Conservation (phyloP, 2,329 filamentous ascomycete species). For the Periconia macrospinosa region DNA sequence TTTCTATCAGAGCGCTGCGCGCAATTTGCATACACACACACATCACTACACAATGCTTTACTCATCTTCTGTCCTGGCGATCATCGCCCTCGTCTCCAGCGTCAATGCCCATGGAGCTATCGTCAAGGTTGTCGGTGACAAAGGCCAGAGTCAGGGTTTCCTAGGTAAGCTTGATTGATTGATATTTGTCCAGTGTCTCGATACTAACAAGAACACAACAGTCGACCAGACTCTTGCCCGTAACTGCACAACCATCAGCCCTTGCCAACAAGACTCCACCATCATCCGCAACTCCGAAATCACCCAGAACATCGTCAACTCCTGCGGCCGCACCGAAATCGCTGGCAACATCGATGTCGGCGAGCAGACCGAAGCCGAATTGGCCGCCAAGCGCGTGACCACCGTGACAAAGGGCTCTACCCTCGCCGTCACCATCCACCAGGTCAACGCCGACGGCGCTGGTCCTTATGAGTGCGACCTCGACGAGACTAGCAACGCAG, state of each 20-base stretch:
- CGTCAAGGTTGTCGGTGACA: slow-evolving; percentile 30
- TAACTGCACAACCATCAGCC: slow-evolving; percentile 42
- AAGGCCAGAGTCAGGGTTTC: slow-evolving; percentile 36
- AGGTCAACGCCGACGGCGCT: slow-evolving; percentile 67
- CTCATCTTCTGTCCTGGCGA: slow-evolving; percentile 27
- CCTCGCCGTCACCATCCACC: slow-evolving; percentile 48
- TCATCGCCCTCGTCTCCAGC: slow-evolving; percentile 31
- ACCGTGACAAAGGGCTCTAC: slow-evolving; percentile 26
- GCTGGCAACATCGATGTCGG: slow-evolving; percentile 43
- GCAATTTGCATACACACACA: slow-evolving; percentile 14
- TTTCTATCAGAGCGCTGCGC: slow-evolving; percentile 32
- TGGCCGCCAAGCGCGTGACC: slow-evolving; percentile 34
- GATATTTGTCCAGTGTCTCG: background rate
- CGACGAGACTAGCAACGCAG: slow-evolving; percentile 57
- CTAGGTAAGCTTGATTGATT: slow-evolving; percentile 16
- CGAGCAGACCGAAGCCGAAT: slow-evolving; percentile 41
- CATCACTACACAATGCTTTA: slow-evolving; percentile 25
- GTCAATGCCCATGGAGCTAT: slow-evolving; percentile 37
- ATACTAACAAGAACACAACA: slow-evolving; percentile 8
- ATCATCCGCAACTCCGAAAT: slow-evolving; percentile 43
- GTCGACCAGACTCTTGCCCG: slow-evolving; percentile 38
- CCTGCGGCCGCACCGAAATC: slow-evolving; percentile 41
- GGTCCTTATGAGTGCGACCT: slow-evolving; percentile 68
- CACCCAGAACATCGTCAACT: slow-evolving; percentile 42
- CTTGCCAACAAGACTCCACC: slow-evolving; percentile 42